These are phyloP conservation scores for Gastrolobium villosum DNA, from an alignment of 306 rosid genomes.

Conservation along the genomic window DNA sequence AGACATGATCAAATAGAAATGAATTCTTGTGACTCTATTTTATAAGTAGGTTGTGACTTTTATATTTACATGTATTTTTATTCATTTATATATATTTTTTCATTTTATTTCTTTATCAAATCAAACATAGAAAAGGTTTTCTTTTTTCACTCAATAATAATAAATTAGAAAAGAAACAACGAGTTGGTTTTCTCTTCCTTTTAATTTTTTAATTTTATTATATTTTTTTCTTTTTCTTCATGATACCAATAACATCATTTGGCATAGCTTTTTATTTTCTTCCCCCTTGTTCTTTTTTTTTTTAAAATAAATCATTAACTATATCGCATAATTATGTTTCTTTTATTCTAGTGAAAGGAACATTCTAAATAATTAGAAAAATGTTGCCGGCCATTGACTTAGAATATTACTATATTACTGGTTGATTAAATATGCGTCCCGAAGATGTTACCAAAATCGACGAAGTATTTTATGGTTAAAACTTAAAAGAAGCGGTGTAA, in stretches of 20 bases:
- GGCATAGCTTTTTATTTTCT: no score
- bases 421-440: neutral
- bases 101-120: no score
- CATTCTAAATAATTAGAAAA: neutral
- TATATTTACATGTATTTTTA: neutral
- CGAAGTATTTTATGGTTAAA: neutral
- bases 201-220: no score
- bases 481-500: neutral
- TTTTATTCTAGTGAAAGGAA: neutral
- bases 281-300: no score
- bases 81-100: neutral
- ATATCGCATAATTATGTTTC: neutral
- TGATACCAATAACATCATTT: no score
- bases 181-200: no score
- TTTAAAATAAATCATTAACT: no score
- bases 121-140: no score
- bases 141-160: no score
- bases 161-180: no score
- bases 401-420: neutral
- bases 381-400: slow-evolving; percentile 29
- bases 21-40: neutral
- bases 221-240: no score
- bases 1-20: neutral
- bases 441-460: neutral
- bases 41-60: no score